Conservation (phyloP, 805 yeast species). For the Nakazawaea populi region DNA sequence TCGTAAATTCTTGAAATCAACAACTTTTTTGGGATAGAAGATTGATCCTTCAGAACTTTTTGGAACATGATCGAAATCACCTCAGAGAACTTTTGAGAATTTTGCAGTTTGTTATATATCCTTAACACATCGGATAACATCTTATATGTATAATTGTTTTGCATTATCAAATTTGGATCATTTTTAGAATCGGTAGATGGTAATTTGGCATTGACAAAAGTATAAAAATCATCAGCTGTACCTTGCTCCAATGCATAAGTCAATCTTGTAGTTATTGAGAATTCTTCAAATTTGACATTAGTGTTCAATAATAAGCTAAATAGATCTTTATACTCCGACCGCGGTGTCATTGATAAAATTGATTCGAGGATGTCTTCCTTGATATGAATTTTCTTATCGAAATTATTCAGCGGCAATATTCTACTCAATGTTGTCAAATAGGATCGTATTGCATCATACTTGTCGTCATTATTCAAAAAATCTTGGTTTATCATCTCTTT, state of each 20-base stretch:
- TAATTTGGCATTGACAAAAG: conserved; percentile 4
- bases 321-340: not conserved
- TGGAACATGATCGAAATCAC: conserved; percentile 3
- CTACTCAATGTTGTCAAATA: not conserved
- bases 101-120: conserved; percentile 1
- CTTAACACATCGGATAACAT: conserved; percentile 5
- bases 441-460: not conserved
- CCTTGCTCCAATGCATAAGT: not conserved
- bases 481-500: not conserved
- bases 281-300: not conserved
- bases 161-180: conserved; percentile 3
- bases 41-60: conserved; percentile 1
- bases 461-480: not conserved
- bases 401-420: not conserved
- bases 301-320: conserved; percentile 1
- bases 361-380: not conserved
- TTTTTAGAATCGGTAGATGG: not conserved
- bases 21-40: not conserved
- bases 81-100: not conserved
- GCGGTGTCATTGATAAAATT: not conserved
- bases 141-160: conserved; percentile 1
- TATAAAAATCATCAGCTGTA: conserved; percentile 1
- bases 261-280: not conserved
- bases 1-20: conserved; percentile 5
- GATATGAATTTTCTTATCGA: not conserved